These are phyloP conservation scores for Pycnococcus provasolii DNA, from an alignment of 139 green algal genomes.

Conservation along the genomic window DNA sequence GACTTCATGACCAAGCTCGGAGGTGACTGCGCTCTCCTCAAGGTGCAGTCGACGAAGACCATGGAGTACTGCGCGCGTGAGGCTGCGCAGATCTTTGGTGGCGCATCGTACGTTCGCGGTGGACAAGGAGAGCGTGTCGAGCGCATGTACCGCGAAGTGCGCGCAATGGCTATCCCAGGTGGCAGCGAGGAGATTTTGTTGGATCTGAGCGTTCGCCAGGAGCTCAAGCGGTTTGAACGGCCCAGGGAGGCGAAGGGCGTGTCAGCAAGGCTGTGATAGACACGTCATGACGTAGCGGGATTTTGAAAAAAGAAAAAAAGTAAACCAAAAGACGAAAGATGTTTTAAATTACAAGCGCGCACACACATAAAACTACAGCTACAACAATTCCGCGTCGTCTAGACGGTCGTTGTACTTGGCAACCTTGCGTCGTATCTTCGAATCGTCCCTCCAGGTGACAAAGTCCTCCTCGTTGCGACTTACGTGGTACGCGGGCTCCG, in stretches of 20 bases:
- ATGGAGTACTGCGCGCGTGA: constrained; percentile 35
- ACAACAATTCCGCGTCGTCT: constrained; percentile 82
- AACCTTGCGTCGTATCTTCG: constrained; percentile 92
- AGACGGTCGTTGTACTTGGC: constrained; percentile 88
- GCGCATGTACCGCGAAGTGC: constrained; percentile 5
- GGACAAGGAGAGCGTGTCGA: constrained; percentile 15
- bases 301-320: too few relatives aligned
- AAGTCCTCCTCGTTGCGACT: constrained; percentile 91
- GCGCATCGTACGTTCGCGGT: constrained; percentile 27
- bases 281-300: too few relatives aligned
- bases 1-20: constrained; percentile 19
- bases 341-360: too few relatives aligned
- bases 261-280: too few relatives aligned
- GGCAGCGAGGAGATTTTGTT: constrained; percentile 18
- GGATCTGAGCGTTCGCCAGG: constrained; percentile 12
- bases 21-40: constrained; percentile 25
- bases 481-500: constrained; percentile 81
- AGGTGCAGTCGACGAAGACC: constrained; percentile 31
- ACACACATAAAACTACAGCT: too few relatives aligned
- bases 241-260: too few relatives aligned
- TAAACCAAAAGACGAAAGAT: too few relatives aligned
- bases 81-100: constrained; percentile 34
- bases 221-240: background rate
- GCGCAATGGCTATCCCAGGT: constrained; percentile 13
- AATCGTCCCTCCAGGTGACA: constrained; percentile 93